Base-by-base conservation (phyloP, 2,329 filamentous ascomycete genomes). In the Aspergillus pseudoterreus region DNA sequence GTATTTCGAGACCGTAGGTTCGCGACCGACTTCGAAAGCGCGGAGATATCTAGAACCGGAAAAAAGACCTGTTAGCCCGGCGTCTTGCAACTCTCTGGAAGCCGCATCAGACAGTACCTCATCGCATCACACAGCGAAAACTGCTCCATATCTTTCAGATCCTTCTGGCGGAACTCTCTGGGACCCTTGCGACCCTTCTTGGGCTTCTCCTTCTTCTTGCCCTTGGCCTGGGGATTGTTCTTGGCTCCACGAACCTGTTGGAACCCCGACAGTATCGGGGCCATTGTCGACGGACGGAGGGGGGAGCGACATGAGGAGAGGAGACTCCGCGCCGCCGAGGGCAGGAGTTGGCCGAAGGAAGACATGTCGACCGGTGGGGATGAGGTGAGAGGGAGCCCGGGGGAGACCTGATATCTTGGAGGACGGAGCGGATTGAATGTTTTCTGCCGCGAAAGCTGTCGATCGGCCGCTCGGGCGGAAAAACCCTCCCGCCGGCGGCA, bases 61-160 rank as follows among this genome's bases (percentile, higher is more conserved):
- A 15, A 33, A 36, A 30, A 35, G 35, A 12, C 24, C 42, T n/a
- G 45, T 60, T 24, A 49, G 55, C 60, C 47, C 51, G 43, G 55
- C 36, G 57, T 27, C 33, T 27, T 41, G 22, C 44, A 36, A 42
- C 55, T 15, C 1, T 27, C 52, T 58, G 45, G 57, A 52, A 42
- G 43, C 19, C 30, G 17, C 9, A 39, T 35, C 47, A 30, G 43
- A 21, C 54, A 55, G 45, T 67, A 75, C 90, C 92, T 84, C 84
- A 99, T 94, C 14, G 94, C 95, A 76, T 99, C 94, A 60, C 90
- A 87, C 30, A 99, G 79, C 1, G 90, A 83, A 66, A 87, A 96
- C 64, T 88, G 86, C 33, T 90, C 79, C 41, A 84, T 81, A 57
- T 83, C 76, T 56, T 81, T 81, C 57, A 92, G 70, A 56, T 84